A percentile compares a stretch with the other conserved stretches of the same genome.
Conservation (phyloP, 2,329 filamentous ascomycete genomes). For the Penicillium capsulatum region DNA sequence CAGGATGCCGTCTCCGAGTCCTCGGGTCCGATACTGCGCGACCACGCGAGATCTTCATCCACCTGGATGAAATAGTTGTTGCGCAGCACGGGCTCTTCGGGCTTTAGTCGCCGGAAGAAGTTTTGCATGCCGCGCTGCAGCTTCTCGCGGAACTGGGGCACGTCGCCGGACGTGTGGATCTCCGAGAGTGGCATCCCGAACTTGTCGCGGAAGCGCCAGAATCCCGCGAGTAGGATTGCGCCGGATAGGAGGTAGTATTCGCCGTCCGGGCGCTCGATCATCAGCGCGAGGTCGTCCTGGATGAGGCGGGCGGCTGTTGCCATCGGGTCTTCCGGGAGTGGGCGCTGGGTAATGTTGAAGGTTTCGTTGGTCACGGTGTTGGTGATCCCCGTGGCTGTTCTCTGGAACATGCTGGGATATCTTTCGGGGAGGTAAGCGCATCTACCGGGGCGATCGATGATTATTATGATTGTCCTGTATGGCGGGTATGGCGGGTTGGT, state of each 20-base stretch:
- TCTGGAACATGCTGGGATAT: slow-evolving; percentile 67
- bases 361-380: slow-evolving; percentile 68
- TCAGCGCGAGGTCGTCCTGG: slow-evolving; percentile 79
- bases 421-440: slow-evolving; percentile 65
- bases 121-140: slow-evolving; percentile 75
- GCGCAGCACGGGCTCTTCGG: slow-evolving; percentile 62
- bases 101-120: slow-evolving; percentile 69
- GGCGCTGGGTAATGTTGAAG: slow-evolving; percentile 63
- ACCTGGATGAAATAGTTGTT: slow-evolving; percentile 91
- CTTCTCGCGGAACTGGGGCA: slow-evolving; percentile 67
- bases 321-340: slow-evolving; percentile 74
- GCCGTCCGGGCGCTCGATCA: slow-evolving; percentile 71
- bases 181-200: slow-evolving; percentile 72
- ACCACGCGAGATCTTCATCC: slow-evolving; percentile 73
- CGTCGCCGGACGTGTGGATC: slow-evolving; percentile 73
- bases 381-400: slow-evolving; percentile 61
- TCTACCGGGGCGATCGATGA: slow-evolving; percentile 19
- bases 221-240: slow-evolving; percentile 70
- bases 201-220: slow-evolving; percentile 80
- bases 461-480: neutral
- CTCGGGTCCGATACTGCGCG: slow-evolving; percentile 68
- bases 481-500: neutral
- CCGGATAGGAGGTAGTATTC: slow-evolving; percentile 78
- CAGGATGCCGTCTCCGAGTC: slow-evolving; percentile 63
- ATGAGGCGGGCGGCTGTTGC: slow-evolving; percentile 65